Base-by-base conservation (phyloP, 1,284 basidiomycete species). In the Mycena citricolor region DNA sequence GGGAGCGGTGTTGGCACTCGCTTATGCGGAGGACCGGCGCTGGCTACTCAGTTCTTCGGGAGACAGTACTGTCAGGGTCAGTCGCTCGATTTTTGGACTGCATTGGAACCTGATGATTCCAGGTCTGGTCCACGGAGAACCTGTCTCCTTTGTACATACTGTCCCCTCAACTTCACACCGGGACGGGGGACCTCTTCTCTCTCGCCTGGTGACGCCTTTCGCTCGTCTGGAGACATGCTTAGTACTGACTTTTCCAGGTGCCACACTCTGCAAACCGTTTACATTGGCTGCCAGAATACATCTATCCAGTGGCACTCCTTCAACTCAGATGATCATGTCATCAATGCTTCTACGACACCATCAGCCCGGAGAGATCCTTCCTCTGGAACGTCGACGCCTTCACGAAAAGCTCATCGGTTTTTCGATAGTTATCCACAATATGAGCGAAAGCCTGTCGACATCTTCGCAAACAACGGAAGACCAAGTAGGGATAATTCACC, bases 21-120 rank as follows among this genome's bases (percentile, higher is more conserved):
- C 90, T 55, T 76, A 90, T 44, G 86, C 87, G 3, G 65, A 78
- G 32, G 86, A 88, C 39, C 82, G 79, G 55, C 70, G 77, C 30
- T 95, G 93, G 92, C 65, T 95, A 17, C 87, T 97, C 57, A 92
- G 89, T 53, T 84, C 90, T 8, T 87, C 85, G 31, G 90, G 88
- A 20, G 91, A 94, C 51, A 89, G 90, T 49, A 93, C 89, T 6
- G 75, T 94, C 28, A 70, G 90, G 56, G 90, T 91, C 61, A 32
- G 77, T 64, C 19, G 8, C 39, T 8, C 22, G 26, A 33, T 23
- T 4, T 14, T 6, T 29, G 14, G 8, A 4, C 10, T 3, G 11
- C 25, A 11, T n/a, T n/a, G 14, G 12, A 30, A 22, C 38, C 5
- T 8, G 34, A 43, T 35, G 31, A 22, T 28, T 52, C 4, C 59